Evolutionary conservation across 305 asterid species (phyloP).

Genomic region (Fraxinus velutina): DNA sequence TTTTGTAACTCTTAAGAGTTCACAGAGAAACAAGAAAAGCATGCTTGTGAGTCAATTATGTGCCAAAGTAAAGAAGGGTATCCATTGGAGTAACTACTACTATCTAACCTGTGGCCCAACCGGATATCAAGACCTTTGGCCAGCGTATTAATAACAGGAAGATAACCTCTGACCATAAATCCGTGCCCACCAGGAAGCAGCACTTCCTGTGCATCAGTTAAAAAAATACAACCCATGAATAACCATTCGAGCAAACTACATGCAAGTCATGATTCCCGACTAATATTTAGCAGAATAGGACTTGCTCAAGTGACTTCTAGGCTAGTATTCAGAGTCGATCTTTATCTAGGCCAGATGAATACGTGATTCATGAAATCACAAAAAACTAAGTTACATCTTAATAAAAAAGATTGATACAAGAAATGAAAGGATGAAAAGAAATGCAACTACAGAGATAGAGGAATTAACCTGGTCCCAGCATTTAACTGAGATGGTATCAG

Average conservation of each 20-base stretch:
- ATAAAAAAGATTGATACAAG: neutral
- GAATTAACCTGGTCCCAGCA: conserved; percentile 84
- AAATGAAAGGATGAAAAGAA: neutral
- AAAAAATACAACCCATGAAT: neutral
- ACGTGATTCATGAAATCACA: neutral
- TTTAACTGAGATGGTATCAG: conserved; percentile 87
- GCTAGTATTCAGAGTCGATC: neutral
- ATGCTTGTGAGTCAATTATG: neutral
- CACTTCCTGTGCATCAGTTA: conserved; percentile 53
- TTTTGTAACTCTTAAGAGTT: conserved; percentile 57
- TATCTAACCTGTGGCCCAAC: conserved; percentile 63
- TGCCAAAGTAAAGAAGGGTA: neutral
- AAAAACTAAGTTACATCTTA: neutral
- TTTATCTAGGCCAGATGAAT: neutral
- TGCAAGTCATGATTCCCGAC: neutral
- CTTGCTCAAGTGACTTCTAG: neutral
- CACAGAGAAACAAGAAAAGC: neutral
- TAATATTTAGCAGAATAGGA: neutral
- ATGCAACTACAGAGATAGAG: neutral
- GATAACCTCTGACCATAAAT: conserved; percentile 94
- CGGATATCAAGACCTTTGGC: conserved; percentile 96
- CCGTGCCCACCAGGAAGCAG: conserved; percentile 97
- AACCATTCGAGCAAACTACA: neutral
- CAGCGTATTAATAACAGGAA: conserved; percentile 82
- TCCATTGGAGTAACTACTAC: neutral